Base-by-base conservation (phyloP, 2,329 filamentous ascomycete genomes). In the Thyridium curvatum region DNA sequence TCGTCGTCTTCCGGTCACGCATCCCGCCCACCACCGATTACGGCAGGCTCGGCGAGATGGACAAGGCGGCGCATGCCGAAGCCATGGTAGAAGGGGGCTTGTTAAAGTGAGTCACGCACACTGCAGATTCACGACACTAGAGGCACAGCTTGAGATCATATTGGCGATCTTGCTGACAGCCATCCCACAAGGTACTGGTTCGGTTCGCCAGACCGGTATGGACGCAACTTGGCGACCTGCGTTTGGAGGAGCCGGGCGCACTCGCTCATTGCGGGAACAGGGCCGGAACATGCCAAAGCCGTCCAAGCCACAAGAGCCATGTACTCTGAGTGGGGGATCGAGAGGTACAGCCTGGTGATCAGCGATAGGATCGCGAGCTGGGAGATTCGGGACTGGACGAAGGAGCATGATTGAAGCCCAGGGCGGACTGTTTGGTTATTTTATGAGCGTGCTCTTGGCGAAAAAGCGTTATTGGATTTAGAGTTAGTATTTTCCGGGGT, bases 181-280 rank as follows among this genome's bases (percentile, higher is more conserved):
- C n/a, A n/a, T n/a, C n/a, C n/a, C n/a, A n/a, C n/a, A 46, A 82
- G 78, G 60, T 95, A 96, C 62, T 95, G 90, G 88, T 95, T 94
- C 59, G 87, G 88, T 3, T 70, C 66, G 28, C 82, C 84, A 15
- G 79, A 94, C 62, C 65, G 59, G 32, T 69, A 84, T 37, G 72
- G 83, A 45, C 71, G 78, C 53, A 95, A 95, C 63, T 61, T 96
- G 52, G 90, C 90, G 32, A 95, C 89, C 35, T 89, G 79, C 58
- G 57, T 84, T 43, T 84, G 80, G 79, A 68, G 77, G 46, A 73
- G 71, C 26, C 66, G 69, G 32, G 66, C 74, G 31, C 77, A 83
- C 53, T 79, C 80, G 30, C 68, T 65, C 49, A 68, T 68, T 46
- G 80, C 78, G 42, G 77, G 77, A 21, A 60, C 68, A 38, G 78